A percentile compares a stretch with the other conserved stretches of the same genome.
phyloP scores from a whole-genome alignment of 1,284 basidiomycete genomes.

The Cryptococcus sp. region DNA sequence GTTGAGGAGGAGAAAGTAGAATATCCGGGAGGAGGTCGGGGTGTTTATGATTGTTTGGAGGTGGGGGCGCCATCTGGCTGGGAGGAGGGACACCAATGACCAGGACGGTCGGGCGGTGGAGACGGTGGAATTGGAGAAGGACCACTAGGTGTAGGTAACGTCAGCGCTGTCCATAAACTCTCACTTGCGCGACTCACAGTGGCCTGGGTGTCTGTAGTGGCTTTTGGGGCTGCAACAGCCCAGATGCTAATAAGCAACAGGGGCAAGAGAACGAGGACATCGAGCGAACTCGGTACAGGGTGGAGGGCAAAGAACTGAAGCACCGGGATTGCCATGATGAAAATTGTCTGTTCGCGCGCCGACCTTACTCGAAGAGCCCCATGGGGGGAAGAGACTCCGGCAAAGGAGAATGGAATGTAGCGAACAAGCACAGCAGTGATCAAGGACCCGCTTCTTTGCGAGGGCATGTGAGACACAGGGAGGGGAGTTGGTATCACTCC shows the following conservation, averaged over 20 bases:
- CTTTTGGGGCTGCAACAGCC: not conserved
- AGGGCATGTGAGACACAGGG: conserved; percentile 5
- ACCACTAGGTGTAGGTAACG: conserved; percentile 12
- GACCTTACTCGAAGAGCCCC: conserved; percentile 11
- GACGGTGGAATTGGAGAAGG: conserved; percentile 12
- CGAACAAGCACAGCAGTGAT: conserved; percentile 19
- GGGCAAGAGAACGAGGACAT: conserved; percentile 26
- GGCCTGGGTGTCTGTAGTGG: not conserved
- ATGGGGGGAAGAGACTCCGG: conserved; percentile 4
- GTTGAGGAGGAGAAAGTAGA: conserved; percentile 94
- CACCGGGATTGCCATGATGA: conserved; percentile 26
- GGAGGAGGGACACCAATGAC: conserved; percentile 31
- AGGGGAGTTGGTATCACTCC: conserved; percentile 16
- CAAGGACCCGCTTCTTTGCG: conserved; percentile 16
- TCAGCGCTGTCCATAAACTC: not conserved
- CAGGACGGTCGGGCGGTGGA: conserved; percentile 18
- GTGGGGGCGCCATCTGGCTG: conserved; percentile 58
- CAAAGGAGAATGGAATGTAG: conserved; percentile 28
- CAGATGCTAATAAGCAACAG: conserved; percentile 15
- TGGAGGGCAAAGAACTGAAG: conserved; percentile 41
- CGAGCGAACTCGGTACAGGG: conserved; percentile 25
- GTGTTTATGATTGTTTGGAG: conserved; percentile 85
- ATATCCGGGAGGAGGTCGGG: conserved; percentile 89
- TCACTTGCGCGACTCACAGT: not conserved
- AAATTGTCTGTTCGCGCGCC: conserved; percentile 17